Conservation (phyloP, 106 monocot species). For the Phalaenopsis equestris region DNA sequence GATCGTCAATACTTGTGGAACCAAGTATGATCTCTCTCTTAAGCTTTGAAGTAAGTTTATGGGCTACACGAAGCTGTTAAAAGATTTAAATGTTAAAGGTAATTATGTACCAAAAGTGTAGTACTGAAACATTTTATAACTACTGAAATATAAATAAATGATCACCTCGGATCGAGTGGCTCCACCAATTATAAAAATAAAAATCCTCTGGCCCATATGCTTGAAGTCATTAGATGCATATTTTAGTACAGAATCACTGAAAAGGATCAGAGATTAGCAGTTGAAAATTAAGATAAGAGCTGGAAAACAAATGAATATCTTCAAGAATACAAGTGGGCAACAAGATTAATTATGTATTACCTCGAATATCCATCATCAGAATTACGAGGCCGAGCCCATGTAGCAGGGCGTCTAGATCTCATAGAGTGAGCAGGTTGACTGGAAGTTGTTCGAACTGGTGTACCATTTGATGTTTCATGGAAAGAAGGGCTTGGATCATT, state of each 20-base stretch:
- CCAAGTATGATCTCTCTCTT: conserved; percentile 90
- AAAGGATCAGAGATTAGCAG: conserved; percentile 12
- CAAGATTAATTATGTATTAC: conserved; percentile 16
- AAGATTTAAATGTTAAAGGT: conserved; percentile 3
- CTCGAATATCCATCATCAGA: conserved; percentile 98
- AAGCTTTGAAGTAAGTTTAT: conserved; percentile 79
- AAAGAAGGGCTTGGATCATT: conserved; percentile 73
- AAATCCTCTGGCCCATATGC: conserved; percentile 90
- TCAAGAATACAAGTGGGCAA: neutral
- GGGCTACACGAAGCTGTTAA: conserved; percentile 68
- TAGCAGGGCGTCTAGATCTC: conserved; percentile 83
- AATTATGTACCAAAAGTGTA: neutral
- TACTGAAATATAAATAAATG: neutral
- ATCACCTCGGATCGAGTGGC: conserved; percentile 92
- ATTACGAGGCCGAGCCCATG: conserved; percentile 79
- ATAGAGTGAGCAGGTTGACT: conserved; percentile 71
- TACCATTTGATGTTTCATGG: conserved; percentile 37
- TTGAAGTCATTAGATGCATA: conserved; percentile 88
- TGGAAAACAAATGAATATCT: neutral
- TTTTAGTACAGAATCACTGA: conserved; percentile 84
- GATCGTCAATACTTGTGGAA: conserved; percentile 90
- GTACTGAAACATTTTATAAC: neutral
- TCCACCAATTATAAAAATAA: conserved; percentile 90
- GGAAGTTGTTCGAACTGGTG: conserved; percentile 24
- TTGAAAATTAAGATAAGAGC: neutral